Evolutionary conservation across 225 moss, liverwort and hornwort species (phyloP).

Genomic region (Rhytidiadelphus loreus): DNA sequence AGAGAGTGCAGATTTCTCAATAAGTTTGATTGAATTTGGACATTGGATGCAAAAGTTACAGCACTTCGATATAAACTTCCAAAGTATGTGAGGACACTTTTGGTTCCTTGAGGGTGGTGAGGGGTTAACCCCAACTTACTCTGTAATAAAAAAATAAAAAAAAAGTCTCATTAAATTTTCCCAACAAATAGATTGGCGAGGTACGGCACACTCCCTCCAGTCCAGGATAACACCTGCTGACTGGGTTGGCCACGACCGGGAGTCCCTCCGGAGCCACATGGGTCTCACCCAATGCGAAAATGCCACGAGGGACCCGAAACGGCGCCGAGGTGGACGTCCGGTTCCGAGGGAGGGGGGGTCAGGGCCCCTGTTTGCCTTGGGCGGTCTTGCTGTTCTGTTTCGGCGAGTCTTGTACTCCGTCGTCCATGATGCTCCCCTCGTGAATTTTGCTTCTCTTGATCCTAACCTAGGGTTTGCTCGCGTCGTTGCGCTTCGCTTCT

Average conservation of each 20-base stretch:
- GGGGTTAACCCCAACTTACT: not conserved
- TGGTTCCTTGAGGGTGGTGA: too few relatives aligned
- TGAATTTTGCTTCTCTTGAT: conserved; percentile 17
- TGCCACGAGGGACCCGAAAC: not conserved
- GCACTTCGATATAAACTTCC: too few relatives aligned
- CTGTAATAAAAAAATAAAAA: too few relatives aligned
- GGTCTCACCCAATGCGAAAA: not conserved
- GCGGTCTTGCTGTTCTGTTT: conserved; percentile 11
- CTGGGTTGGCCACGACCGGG: not conserved
- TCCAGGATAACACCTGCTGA: conserved; percentile 1
- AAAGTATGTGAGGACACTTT: too few relatives aligned
- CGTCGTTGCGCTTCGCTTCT: not conserved
- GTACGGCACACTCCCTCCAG: not conserved
- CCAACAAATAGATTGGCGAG: not conserved
- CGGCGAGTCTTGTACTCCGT: conserved; percentile 8
- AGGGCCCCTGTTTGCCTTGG: not conserved
- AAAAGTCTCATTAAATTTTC: not conserved
- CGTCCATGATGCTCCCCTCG: conserved; percentile 4
- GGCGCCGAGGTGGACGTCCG: not conserved
- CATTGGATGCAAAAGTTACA: too few relatives aligned
- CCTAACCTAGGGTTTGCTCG: not conserved
- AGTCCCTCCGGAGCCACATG: not conserved
- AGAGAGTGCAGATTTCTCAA: too few relatives aligned
- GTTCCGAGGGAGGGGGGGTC: not conserved
- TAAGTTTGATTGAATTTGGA: too few relatives aligned